Conservation (phyloP, 257 asterid species). For the Cordia subcordata region DNA sequence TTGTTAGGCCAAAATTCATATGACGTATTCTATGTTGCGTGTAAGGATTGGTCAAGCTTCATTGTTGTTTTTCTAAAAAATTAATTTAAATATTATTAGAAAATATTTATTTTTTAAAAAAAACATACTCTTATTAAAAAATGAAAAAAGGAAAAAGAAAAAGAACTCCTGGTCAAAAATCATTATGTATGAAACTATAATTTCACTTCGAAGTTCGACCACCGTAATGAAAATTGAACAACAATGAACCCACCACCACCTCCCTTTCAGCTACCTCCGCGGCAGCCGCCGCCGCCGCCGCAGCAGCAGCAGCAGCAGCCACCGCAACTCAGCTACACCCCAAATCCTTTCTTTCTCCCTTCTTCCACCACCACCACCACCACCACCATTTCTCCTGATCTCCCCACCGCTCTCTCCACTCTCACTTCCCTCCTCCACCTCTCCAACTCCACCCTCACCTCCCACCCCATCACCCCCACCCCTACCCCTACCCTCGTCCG, state of each 20-base stretch:
- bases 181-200: too few species aligned
- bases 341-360: conserved; percentile 14
- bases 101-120: too few species aligned
- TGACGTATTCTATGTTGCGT: too few species aligned
- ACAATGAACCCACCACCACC: conserved; percentile 11
- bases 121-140: too few species aligned
- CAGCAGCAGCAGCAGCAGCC: conserved; percentile 5
- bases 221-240: neutral
- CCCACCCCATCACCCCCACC: conserved; percentile 24
- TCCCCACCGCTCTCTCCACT: conserved; percentile 38
- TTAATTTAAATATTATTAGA: too few species aligned
- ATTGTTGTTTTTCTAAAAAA: too few species aligned
- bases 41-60: too few species aligned
- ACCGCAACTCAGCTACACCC: neutral
- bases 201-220: neutral
- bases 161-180: too few species aligned
- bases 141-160: too few species aligned
- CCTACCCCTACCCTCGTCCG: conserved; percentile 31
- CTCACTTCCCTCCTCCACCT: conserved; percentile 52
- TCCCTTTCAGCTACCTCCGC: neutral
- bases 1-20: too few species aligned
- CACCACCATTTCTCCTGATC: conserved; percentile 18
- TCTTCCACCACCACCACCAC: conserved; percentile 21
- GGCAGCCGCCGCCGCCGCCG: conserved; percentile 5
- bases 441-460: conserved; percentile 32